Percentiles rank a stretch among this genome's conserved stretches.
Evolutionary conservation across 768 basidiomycete genomes (phyloP).

Genomic region (Macrolepiota fuliginosa): DNA sequence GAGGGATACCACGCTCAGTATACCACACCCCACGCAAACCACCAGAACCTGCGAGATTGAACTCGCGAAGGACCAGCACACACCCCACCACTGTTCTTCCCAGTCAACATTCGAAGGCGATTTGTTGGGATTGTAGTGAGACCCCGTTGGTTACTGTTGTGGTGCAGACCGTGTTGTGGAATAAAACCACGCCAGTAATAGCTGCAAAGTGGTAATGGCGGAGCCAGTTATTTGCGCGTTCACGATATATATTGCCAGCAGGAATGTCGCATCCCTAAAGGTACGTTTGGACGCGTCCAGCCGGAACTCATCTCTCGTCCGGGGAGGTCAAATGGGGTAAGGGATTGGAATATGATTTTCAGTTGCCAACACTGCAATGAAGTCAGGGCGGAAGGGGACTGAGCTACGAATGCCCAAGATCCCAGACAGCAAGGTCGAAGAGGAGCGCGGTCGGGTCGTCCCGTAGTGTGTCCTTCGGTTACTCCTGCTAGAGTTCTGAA

Average conservation of each 20-base stretch:
- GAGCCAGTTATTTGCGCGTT: constrained; percentile 52
- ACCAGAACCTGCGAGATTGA: too few relatives aligned
- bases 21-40: too few relatives aligned
- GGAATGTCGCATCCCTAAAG: constrained; percentile 38
- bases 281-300: constrained; percentile 65
- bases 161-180: constrained; percentile 55
- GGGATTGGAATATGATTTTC: too few relatives aligned
- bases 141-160: constrained; percentile 55
- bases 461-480: too few relatives aligned
- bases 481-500: too few relatives aligned
- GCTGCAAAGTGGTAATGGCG: constrained; percentile 65
- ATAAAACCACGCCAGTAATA: constrained; percentile 62
- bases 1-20: not conserved
- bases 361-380: too few relatives aligned
- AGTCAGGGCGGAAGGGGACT: too few relatives aligned
- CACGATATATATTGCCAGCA: constrained; percentile 52
- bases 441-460: too few relatives aligned
- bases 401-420: too few relatives aligned
- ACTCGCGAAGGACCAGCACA: constrained; percentile 55
- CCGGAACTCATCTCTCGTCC: constrained; percentile 59
- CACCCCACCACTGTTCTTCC: constrained; percentile 31
- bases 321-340: too few relatives aligned
- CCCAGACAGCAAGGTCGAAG: too few relatives aligned
- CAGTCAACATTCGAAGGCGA: constrained; percentile 69
- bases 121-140: constrained; percentile 52